These are phyloP conservation scores for Trichosporon faecale DNA, from an alignment of 1,284 basidiomycete genomes.

Conservation along the genomic window DNA sequence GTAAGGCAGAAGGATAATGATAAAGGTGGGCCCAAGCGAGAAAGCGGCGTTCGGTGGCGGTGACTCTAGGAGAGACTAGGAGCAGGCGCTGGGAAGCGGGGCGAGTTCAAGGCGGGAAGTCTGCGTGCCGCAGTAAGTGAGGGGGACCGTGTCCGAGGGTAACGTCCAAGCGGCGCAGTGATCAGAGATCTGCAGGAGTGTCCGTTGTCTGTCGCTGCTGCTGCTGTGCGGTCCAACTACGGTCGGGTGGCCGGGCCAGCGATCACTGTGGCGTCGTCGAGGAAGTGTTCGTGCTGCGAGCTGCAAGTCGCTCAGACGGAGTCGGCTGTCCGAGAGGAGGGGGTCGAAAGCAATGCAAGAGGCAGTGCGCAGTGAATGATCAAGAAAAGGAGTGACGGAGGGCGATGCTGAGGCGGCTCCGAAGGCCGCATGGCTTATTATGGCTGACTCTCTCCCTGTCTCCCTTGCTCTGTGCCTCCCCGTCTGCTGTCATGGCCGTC, in stretches of 20 bases:
- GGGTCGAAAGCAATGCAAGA: background rate
- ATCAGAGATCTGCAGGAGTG: background rate
- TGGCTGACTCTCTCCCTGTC: background rate
- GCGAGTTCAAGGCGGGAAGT: background rate
- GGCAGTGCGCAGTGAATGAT: background rate
- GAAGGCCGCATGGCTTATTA: background rate
- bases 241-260: background rate
- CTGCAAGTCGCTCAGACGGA: background rate
- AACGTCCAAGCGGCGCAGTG: background rate
- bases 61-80: background rate
- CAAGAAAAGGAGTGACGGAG: background rate
- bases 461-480: background rate
- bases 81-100: background rate
- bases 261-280: background rate
- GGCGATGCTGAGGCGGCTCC: background rate
- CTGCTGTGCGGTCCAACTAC: background rate
- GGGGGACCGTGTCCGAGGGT: background rate
- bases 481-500: too few species aligned
- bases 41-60: slow-evolving; percentile 8
- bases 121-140: background rate
- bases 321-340: background rate
- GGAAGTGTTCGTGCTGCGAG: background rate
- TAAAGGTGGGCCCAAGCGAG: slow-evolving; percentile 6
- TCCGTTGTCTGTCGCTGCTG: background rate
- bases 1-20: background rate